phyloP scores from a whole-genome alignment of 2,329 filamentous ascomycete species.

The Alternaria longipes region DNA sequence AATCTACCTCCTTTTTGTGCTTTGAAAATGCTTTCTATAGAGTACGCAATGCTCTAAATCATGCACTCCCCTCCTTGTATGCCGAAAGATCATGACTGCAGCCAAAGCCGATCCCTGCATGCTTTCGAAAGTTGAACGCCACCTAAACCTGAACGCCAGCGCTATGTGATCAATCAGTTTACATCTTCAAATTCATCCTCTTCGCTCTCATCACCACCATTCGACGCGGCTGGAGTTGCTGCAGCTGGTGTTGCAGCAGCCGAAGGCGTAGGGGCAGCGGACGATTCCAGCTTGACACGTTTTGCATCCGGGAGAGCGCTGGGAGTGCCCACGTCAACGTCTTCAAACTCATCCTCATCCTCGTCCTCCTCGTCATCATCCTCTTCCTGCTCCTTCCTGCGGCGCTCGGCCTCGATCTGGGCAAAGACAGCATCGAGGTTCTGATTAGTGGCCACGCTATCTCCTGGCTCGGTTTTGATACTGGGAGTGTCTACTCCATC shows the following conservation, averaged over 20 bases:
- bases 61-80: not conserved
- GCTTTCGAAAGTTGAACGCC: not conserved
- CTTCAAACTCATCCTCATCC: conserved; percentile 33
- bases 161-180: conserved; percentile 33
- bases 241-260: conserved; percentile 46
- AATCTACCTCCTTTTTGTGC: not conserved
- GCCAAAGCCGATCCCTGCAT: not conserved
- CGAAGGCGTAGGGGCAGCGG: conserved; percentile 46
- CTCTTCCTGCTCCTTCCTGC: conserved; percentile 56
- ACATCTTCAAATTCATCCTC: conserved; percentile 60
- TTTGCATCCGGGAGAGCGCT: conserved; percentile 60
- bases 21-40: not conserved
- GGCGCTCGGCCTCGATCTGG: conserved; percentile 67
- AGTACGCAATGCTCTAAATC: not conserved
- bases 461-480: conserved; percentile 56
- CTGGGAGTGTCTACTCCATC: conserved; percentile 47
- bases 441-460: conserved; percentile 62
- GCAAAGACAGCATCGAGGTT: conserved; percentile 74
- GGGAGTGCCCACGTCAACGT: conserved; percentile 45
- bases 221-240: conserved; percentile 51
- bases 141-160: conserved; percentile 17
- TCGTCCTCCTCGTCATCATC: conserved; percentile 48
- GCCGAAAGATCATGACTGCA: not conserved
- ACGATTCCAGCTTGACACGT: conserved; percentile 67
- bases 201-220: conserved; percentile 58